Conservation (phyloP, 2,329 filamentous ascomycete genomes). For the Acrocalymma vagum region DNA sequence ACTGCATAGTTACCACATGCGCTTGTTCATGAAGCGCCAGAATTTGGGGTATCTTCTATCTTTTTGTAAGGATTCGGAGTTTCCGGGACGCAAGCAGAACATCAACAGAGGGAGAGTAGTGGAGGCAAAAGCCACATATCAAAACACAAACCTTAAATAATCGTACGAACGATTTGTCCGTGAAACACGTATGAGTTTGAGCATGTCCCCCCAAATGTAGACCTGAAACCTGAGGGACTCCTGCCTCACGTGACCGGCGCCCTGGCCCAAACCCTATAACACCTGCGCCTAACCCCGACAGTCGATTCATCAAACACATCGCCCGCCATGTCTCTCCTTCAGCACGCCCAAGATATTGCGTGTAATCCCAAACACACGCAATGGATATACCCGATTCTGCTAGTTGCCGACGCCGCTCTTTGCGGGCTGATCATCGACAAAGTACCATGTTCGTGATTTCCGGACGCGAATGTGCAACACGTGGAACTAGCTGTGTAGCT, state of each 20-base stretch:
- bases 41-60: no score
- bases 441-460: slow-evolving; percentile 78
- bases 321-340: slow-evolving; percentile 47
- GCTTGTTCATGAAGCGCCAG: no score
- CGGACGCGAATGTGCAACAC: slow-evolving; percentile 4
- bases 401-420: slow-evolving; percentile 75
- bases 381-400: slow-evolving; percentile 73
- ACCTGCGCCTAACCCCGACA: slow-evolving; percentile 14
- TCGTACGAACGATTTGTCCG: slow-evolving; percentile 26
- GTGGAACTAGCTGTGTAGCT: slow-evolving; percentile 7
- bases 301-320: slow-evolving; percentile 11
- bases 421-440: slow-evolving; percentile 80
- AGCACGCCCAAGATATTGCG: slow-evolving; percentile 48
- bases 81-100: no score
- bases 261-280: slow-evolving; percentile 16
- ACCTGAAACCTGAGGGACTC: slow-evolving; percentile 31
- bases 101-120: no score
- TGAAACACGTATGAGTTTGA: slow-evolving; percentile 40
- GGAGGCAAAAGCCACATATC: slow-evolving; percentile 7
- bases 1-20: no score
- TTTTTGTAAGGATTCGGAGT: no score
- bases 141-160: slow-evolving; percentile 17
- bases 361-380: slow-evolving; percentile 63
- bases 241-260: slow-evolving; percentile 28
- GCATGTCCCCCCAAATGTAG: slow-evolving; percentile 21